phyloP scores from a whole-genome alignment of 345 rosid species.

The Lepidium didymum region DNA sequence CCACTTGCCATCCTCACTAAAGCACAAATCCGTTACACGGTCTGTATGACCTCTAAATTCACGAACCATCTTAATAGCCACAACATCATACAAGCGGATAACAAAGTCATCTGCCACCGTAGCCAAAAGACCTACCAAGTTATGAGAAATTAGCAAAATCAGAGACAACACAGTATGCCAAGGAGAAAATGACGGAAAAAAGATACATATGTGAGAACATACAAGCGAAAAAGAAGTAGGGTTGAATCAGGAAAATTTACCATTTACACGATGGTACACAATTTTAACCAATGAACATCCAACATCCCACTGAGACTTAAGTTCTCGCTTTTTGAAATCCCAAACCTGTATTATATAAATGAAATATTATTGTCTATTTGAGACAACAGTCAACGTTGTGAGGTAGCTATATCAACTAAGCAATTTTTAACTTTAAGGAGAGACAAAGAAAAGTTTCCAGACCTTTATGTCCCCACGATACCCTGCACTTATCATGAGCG shows the following conservation, averaged over 20 bases:
- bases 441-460: background rate
- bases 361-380: background rate
- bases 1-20: slow-evolving; percentile 98
- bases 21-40: slow-evolving; percentile 80
- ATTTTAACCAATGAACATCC: slow-evolving; percentile 73
- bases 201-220: background rate
- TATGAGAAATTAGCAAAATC: slow-evolving; percentile 8
- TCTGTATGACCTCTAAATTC: slow-evolving; percentile 93
- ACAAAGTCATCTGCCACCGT: slow-evolving; percentile 81
- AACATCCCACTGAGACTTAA: slow-evolving; percentile 76
- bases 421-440: background rate
- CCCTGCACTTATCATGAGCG: slow-evolving; percentile 90
- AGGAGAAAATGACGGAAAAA: background rate
- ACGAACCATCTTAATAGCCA: slow-evolving; percentile 78
- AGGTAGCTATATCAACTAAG: background rate
- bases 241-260: slow-evolving; percentile 24
- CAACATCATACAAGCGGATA: slow-evolving; percentile 70
- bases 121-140: slow-evolving; percentile 74
- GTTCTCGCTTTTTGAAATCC: slow-evolving; percentile 74
- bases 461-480: slow-evolving; percentile 88
- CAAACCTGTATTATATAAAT: slow-evolving; percentile 53
- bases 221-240: background rate
- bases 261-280: slow-evolving; percentile 69
- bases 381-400: background rate
- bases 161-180: background rate